These are phyloP conservation scores for Fusarium haematococcum DNA, from an alignment of 2,329 filamentous ascomycete genomes.

Conservation along the genomic window DNA sequence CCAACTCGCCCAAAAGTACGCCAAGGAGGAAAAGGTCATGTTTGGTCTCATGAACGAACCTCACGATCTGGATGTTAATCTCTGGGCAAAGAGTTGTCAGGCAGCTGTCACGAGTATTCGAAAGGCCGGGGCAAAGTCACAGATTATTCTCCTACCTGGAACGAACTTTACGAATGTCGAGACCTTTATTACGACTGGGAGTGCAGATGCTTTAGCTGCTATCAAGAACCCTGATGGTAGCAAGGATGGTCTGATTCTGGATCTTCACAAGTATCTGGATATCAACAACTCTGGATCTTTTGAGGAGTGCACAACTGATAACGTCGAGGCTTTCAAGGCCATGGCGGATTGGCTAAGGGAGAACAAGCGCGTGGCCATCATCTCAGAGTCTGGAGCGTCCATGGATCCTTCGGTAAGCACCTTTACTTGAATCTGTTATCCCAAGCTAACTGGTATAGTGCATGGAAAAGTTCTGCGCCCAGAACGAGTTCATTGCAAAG, in stretches of 20 bases:
- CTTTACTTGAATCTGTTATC: not conserved
- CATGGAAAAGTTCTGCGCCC: conserved; percentile 57
- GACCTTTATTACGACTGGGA: conserved; percentile 61
- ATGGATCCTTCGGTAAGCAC: conserved; percentile 52
- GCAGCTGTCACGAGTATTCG: conserved; percentile 74
- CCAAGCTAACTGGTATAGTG: conserved; percentile 48
- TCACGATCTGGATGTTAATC: conserved; percentile 66
- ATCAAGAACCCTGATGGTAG: conserved; percentile 70
- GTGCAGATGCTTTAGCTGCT: conserved; percentile 61
- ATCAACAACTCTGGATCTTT: conserved; percentile 66
- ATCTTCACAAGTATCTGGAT: conserved; percentile 72
- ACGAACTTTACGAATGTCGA: conserved; percentile 67
- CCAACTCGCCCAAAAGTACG: conserved; percentile 70
- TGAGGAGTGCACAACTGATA: conserved; percentile 64
- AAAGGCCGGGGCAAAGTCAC: conserved; percentile 69
- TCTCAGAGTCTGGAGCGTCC: conserved; percentile 66
- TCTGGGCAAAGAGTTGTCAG: conserved; percentile 72
- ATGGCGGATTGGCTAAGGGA: conserved; percentile 60
- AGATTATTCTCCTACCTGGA: conserved; percentile 72
- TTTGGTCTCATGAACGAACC: conserved; percentile 81
- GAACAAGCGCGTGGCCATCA: conserved; percentile 60
- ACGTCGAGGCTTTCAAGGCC: conserved; percentile 60
- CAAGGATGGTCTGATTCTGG: conserved; percentile 67
- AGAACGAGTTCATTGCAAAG: conserved; percentile 59
- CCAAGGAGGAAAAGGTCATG: conserved; percentile 60